phyloP scores from a whole-genome alignment of 352 stramenopile species.

The Phytopythium aichiense region DNA sequence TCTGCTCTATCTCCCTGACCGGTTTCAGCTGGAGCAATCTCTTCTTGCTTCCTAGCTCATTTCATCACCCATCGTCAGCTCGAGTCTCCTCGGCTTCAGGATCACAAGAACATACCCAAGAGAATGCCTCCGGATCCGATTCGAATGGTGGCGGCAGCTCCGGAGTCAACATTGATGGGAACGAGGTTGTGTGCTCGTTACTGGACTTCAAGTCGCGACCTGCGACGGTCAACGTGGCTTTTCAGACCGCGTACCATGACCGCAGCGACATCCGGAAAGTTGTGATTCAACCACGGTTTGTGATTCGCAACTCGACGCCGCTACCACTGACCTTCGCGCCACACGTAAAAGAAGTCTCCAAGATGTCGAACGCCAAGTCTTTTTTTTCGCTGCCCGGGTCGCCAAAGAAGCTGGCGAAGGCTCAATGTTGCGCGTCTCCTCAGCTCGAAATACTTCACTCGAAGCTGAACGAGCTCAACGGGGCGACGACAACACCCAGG shows the following conservation, averaged over 20 bases:
- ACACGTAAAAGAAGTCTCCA: constrained; percentile 43
- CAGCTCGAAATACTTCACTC: constrained; percentile 71
- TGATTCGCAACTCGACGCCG: constrained; percentile 57
- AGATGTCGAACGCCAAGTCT: constrained; percentile 51
- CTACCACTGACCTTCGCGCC: constrained; percentile 53
- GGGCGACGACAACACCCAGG: constrained; percentile 28
- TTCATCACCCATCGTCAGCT: constrained; percentile 7
- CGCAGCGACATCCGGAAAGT: constrained; percentile 47
- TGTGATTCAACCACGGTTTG: constrained; percentile 57
- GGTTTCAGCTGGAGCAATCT: constrained; percentile 78
- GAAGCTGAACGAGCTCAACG: constrained; percentile 61
- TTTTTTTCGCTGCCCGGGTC: constrained; percentile 53
- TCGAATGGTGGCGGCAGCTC: constrained; percentile 12
- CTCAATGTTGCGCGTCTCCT: constrained; percentile 45
- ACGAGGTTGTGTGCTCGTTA: constrained; percentile 41
- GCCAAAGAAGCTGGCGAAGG: constrained; percentile 32
- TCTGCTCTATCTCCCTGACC: constrained; percentile 73
- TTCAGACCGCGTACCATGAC: constrained; percentile 44
- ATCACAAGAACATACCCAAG: neutral
- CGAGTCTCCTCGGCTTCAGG: neutral
- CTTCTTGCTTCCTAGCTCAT: constrained; percentile 43
- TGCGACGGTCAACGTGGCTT: constrained; percentile 60
- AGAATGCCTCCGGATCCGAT: neutral
- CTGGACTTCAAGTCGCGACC: constrained; percentile 54
- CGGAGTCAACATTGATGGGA: constrained; percentile 9